Evolutionary conservation across 441 rosid species (phyloP), one percentile per base, ranked within the genome.

Genomic region (Viola pubescens): DNA sequence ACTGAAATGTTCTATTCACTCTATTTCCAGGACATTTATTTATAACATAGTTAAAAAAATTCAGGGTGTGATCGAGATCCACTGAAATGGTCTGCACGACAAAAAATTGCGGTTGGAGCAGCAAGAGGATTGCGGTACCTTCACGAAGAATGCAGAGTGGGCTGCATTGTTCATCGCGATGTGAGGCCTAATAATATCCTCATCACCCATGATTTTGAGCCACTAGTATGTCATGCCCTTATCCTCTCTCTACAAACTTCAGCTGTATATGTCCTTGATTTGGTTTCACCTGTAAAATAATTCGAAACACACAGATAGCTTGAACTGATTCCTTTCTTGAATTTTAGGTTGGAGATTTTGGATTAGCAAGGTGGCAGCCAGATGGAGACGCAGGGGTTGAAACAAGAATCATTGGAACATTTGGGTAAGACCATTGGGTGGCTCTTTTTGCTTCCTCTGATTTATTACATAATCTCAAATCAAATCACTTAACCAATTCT

Each of bases 121-220:
- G 99, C 99, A 64, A 81, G 99, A 72, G 99, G 99, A 38, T 76
- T 94, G 75, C 77, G 99, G 72, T 94, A 94, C 66, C 97, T 94
- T 65, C 99, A 94, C 46, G 99, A 94, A 80, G 99, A 94, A 62
- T 94, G 99, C 73, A 82, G 99, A 86, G 99, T 94, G 65, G 99
- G 99, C 19, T 94, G 99, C 63, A 88, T 94, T 65, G 96, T 94
- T 59, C 99, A 94, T 66, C 90, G 97, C 41, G 99, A 94, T 75
- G 77, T 94, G 94, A 86, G 99, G 63, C 99, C 99, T n/a, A 94
- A 94, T 85, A 94, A 94, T 69, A 94, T 94, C 69, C 97, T 94
- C 48, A 72, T 94, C 71, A 94, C 99, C 42, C 99, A 94, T 80
- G 97, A 94, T 73, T 88, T 82, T 68, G 96, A 94, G 61, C 99